A percentile compares a stretch with the other conserved stretches of the same genome.
Evolutionary conservation across 1,284 basidiomycete species (phyloP).

Genomic region (Cystobasidium pallidum): DNA sequence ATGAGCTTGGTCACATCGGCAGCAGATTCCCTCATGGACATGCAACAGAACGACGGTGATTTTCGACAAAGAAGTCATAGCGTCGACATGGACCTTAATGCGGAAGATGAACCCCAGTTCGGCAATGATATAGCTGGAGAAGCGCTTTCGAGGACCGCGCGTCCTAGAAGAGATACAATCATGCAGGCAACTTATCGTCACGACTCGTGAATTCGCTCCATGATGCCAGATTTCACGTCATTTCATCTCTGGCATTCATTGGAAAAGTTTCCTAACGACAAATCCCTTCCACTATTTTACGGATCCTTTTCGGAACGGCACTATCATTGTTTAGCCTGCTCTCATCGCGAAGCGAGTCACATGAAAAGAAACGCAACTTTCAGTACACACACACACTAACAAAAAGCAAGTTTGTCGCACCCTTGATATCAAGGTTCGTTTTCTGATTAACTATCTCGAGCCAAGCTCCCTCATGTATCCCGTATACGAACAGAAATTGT

Average conservation of each 20-base stretch:
- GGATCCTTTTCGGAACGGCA: too few species aligned
- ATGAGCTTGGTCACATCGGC: background rate
- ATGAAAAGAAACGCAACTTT: too few species aligned
- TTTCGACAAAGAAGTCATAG: constrained; percentile 17
- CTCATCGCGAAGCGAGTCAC: too few species aligned
- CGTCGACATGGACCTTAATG: constrained; percentile 15
- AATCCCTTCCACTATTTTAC: too few species aligned
- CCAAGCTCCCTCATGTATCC: background rate
- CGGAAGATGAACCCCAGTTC: background rate
- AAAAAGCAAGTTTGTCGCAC: too few species aligned
- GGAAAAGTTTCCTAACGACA: too few species aligned
- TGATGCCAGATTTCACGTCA: too few species aligned
- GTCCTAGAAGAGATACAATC: constrained; percentile 23
- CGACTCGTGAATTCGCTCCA: background rate
- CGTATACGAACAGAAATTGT: background rate
- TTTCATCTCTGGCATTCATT: too few species aligned
- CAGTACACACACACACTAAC: background rate
- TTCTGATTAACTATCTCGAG: too few species aligned
- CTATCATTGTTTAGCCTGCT: too few species aligned
- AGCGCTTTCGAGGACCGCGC: background rate
- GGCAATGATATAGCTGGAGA: background rate
- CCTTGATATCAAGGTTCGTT: too few species aligned
- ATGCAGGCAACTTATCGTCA: constrained; percentile 21
- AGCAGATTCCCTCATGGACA: background rate
- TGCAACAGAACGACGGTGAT: background rate